Evolutionary conservation across 805 yeast species (phyloP).

Genomic region (Cyberlindnera petersonii): DNA sequence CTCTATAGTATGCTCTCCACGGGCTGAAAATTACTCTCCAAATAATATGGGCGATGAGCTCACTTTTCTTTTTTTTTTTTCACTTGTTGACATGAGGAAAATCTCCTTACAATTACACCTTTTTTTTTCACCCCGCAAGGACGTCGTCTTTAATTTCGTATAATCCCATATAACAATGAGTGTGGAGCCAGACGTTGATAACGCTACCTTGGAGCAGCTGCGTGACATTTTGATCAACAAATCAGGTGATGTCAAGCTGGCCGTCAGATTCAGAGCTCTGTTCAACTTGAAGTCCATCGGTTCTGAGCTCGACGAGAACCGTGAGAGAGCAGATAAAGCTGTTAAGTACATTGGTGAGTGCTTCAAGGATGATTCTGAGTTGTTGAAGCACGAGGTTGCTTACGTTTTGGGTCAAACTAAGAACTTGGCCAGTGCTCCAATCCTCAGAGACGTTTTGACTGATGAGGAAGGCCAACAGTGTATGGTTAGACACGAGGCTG

Average conservation of each 20-base stretch:
- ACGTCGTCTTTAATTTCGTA: no score
- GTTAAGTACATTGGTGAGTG: conserved; percentile 82
- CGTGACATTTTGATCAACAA: conserved; percentile 68
- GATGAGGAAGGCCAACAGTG: conserved; percentile 66
- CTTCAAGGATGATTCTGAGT: conserved; percentile 76
- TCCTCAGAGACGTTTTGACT: conserved; percentile 65
- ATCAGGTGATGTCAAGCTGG: conserved; percentile 66
- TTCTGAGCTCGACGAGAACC: conserved; percentile 54
- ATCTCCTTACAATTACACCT: conserved; percentile 4
- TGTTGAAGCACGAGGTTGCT: conserved; percentile 95
- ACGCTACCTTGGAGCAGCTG: conserved; percentile 52
- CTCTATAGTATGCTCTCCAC: background rate
- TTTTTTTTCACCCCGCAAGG: no score
- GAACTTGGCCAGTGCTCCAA: conserved; percentile 72
- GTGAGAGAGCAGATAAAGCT: conserved; percentile 57
- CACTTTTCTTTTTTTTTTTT: conserved; percentile 1
- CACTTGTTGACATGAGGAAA: conserved; percentile 3
- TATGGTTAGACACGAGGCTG: conserved; percentile 99
- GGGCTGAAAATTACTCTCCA: conserved; percentile 6
- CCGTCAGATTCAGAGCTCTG: conserved; percentile 88
- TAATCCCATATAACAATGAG: conserved; percentile 3
- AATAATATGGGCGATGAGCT: conserved; percentile 8
- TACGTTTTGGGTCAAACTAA: conserved; percentile 95
- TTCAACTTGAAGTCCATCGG: conserved; percentile 88
- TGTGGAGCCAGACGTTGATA: conserved; percentile 14